These are phyloP conservation scores for Coemansia sp. DNA, from an alignment of 192 early-diverging fungal genomes.

Conservation along the genomic window DNA sequence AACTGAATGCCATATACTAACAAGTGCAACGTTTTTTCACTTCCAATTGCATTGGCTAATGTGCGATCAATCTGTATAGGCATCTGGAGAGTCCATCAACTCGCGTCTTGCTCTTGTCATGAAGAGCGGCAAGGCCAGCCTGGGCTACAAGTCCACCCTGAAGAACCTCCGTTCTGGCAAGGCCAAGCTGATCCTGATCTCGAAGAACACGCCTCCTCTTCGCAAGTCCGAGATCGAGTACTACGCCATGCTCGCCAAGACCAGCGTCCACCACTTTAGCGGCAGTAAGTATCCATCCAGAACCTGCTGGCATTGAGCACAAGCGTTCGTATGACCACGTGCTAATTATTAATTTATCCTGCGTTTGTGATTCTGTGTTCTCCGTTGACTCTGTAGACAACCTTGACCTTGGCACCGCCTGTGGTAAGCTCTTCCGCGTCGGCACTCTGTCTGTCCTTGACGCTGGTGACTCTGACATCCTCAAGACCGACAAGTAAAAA, in stretches of 20 bases:
- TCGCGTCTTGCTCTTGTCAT: conserved; percentile 96
- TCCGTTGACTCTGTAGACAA: conserved; percentile 76
- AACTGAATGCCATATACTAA: background rate
- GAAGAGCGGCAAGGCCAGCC: conserved; percentile 98
- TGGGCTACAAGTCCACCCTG: conserved; percentile 99
- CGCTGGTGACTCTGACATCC: conserved; percentile 96
- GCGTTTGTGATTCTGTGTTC: background rate
- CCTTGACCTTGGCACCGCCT: conserved; percentile 99
- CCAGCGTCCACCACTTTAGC: conserved; percentile 98
- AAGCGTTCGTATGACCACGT: background rate
- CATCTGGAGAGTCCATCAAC: conserved; percentile 95
- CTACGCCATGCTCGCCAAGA: conserved; percentile 99
- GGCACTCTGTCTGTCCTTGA: conserved; percentile 94
- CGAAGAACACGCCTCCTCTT: conserved; percentile 99
- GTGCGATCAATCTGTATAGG: conserved; percentile 57
- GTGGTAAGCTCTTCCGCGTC: conserved; percentile 99
- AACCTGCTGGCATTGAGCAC: background rate
- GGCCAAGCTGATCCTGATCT: conserved; percentile 96
- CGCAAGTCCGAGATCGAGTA: conserved; percentile 99
- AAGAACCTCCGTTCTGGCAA: conserved; percentile 97
- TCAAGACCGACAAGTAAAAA: conserved; percentile 54
- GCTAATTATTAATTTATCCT: background rate
- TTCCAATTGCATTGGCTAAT: background rate
- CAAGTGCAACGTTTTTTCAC: background rate
- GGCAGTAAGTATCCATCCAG: conserved; percentile 74